These are phyloP conservation scores for Lachnum nothofagi DNA, from an alignment of 2,329 filamentous ascomycete species.

Conservation along the genomic window DNA sequence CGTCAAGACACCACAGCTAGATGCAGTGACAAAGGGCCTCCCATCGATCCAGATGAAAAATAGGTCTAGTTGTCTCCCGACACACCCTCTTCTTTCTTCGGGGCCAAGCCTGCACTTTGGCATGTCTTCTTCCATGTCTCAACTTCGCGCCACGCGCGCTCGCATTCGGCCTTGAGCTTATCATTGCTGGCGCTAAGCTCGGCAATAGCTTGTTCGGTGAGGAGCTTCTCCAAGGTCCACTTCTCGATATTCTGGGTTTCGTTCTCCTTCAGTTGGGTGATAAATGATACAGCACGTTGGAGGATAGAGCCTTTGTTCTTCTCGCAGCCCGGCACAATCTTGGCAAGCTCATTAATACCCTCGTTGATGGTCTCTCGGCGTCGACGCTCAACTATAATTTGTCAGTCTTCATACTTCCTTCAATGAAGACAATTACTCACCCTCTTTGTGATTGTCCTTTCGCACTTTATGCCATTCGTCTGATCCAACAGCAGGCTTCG, in stretches of 20 bases:
- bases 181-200: constrained; percentile 85
- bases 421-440: constrained; percentile 44
- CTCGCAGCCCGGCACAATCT: constrained; percentile 95
- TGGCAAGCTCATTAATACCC: constrained; percentile 94
- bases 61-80: constrained; percentile 27
- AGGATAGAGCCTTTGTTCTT: constrained; percentile 99
- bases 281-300: constrained; percentile 88
- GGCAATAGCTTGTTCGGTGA: constrained; percentile 81
- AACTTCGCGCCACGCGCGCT: constrained; percentile 70
- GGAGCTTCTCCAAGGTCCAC: constrained; percentile 84
- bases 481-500: constrained; percentile 87
- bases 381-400: constrained; percentile 75
- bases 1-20: constrained; percentile 17
- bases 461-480: constrained; percentile 97
- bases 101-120: constrained; percentile 53
- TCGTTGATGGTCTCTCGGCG: constrained; percentile 98
- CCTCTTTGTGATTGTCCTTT: constrained; percentile 98
- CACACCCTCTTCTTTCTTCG: constrained; percentile 39
- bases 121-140: constrained; percentile 73
- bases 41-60: constrained; percentile 24
- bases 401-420: constrained; percentile 21
- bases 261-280: constrained; percentile 89
- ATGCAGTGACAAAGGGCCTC: constrained; percentile 23
- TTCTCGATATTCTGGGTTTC: constrained; percentile 92
- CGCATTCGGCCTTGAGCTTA: constrained; percentile 75